Conservation (phyloP, 2,329 filamentous ascomycete species). For the Cladosporium halotolerans region DNA sequence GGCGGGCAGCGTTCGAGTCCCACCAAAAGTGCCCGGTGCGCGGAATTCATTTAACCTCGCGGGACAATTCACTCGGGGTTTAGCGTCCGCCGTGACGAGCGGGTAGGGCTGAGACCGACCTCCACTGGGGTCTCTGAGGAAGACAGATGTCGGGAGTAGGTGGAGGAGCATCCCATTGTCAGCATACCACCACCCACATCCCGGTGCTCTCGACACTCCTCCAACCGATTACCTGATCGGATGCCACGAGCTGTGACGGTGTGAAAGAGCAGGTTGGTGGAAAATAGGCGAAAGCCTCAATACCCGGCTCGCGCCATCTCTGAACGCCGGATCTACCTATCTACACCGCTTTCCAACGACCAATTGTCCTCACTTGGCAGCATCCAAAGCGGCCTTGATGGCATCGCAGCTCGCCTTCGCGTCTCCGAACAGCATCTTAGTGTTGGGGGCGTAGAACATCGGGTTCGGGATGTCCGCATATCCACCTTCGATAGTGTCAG, state of each 20-base stretch:
- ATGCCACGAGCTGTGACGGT: too few relatives aligned
- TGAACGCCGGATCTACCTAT: constrained; percentile 2
- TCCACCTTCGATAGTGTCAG: constrained; percentile 27
- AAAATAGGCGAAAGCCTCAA: not conserved
- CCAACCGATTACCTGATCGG: too few relatives aligned
- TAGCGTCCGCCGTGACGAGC: not conserved
- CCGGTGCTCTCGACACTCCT: not conserved
- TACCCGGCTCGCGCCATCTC: constrained; percentile 5
- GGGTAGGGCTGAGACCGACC: not conserved
- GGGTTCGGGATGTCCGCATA: constrained; percentile 79
- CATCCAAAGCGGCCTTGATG: constrained; percentile 27
- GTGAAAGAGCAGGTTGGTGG: too few relatives aligned
- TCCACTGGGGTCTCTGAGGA: not conserved
- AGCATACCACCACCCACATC: constrained; percentile 8
- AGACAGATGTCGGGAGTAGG: not conserved
- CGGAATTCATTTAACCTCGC: not conserved
- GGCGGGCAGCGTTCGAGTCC: not conserved
- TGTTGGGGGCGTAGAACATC: constrained; percentile 87
- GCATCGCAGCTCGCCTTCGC: constrained; percentile 53
- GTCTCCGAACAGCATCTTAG: constrained; percentile 88
- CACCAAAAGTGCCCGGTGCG: not conserved
- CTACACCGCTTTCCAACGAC: not conserved
- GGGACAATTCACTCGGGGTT: not conserved
- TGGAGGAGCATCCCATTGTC: not conserved
- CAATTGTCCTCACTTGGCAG: not conserved